Percentiles rank a stretch among this genome's conserved stretches.
Conservation (phyloP, 257 asterid species). For the Ballota nigra region DNA sequence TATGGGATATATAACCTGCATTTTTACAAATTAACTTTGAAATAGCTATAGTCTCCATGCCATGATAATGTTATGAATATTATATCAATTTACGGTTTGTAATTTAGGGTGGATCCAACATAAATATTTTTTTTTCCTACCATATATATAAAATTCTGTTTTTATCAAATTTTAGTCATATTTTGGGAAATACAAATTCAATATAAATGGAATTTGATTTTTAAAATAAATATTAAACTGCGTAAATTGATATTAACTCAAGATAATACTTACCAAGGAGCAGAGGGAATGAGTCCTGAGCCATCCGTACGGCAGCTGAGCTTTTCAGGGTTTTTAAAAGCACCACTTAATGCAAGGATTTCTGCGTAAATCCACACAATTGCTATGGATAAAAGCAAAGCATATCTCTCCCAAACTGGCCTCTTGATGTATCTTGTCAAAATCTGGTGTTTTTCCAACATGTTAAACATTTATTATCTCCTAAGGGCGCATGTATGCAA, state of each 20-base stretch:
- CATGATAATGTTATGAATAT: no score
- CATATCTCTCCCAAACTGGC: constrained; percentile 56
- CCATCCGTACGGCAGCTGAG: constrained; percentile 47
- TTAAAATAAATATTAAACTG: no score
- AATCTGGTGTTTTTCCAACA: constrained; percentile 42
- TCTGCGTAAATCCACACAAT: constrained; percentile 62
- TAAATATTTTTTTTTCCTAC: no score
- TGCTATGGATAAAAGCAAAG: constrained; percentile 52
- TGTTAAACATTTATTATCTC: no score
- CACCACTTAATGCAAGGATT: constrained; percentile 64
- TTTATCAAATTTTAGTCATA: background rate
- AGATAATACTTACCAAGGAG: constrained; percentile 52
- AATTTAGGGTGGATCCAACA: no score
- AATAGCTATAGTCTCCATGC: background rate
- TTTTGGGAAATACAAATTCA: no score
- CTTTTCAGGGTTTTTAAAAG: constrained; percentile 39
- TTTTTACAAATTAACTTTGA: background rate
- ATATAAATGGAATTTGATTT: no score
- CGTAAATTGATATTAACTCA: background rate
- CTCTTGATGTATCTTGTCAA: constrained; percentile 48
- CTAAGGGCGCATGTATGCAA: no score
- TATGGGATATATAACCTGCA: constrained; percentile 62
- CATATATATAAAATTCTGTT: no score
- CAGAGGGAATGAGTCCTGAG: constrained; percentile 46
- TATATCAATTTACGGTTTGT: background rate